Percentiles rank a stretch among this genome's conserved stretches.
Evolutionary conservation across 2,329 filamentous ascomycete genomes (phyloP).

Genomic region (Fusarium odoratissimum): DNA sequence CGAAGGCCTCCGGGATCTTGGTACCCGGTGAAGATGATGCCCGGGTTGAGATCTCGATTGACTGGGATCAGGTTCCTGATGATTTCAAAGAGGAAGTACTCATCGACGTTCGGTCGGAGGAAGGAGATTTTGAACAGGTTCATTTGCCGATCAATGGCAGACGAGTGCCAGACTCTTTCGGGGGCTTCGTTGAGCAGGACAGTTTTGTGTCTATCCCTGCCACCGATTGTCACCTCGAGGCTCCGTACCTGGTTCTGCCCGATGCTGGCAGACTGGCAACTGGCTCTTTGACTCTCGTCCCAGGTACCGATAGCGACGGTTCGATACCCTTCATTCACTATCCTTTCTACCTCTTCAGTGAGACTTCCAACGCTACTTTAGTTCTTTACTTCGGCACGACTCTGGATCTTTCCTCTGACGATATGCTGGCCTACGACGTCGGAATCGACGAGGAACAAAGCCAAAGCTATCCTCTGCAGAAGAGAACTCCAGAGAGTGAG

Average conservation of each 20-base stretch:
- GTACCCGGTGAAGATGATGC: conserved; percentile 49
- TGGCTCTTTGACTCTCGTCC: conserved; percentile 24
- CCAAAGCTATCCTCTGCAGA: conserved; percentile 4
- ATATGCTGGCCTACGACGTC: conserved; percentile 18
- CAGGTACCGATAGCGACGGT: accelerated
- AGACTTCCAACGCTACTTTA: background rate
- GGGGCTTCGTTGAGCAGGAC: conserved; percentile 71
- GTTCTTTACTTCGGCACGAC: conserved; percentile 28
- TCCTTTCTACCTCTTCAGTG: conserved; percentile 27
- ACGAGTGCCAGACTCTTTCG: conserved; percentile 60
- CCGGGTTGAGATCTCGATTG: conserved; percentile 28
- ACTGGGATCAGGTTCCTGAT: conserved; percentile 54
- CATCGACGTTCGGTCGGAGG: conserved; percentile 50
- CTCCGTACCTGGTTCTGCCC: conserved; percentile 21
- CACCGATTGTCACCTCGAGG: background rate
- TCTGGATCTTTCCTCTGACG: conserved; percentile 20
- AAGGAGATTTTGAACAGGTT: conserved; percentile 57
- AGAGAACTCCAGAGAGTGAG: conserved; percentile 17
- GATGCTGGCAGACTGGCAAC: conserved; percentile 22
- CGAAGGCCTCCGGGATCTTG: conserved; percentile 61
- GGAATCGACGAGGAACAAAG: background rate
- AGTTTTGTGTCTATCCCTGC: conserved; percentile 53
- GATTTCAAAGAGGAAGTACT: conserved; percentile 43
- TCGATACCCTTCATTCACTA: background rate
- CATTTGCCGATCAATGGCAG: conserved; percentile 67